A percentile compares a stretch with the other conserved stretches of the same genome.
phyloP scores from a whole-genome alignment of 305 asterid species.

The Plantago lanceolata region DNA sequence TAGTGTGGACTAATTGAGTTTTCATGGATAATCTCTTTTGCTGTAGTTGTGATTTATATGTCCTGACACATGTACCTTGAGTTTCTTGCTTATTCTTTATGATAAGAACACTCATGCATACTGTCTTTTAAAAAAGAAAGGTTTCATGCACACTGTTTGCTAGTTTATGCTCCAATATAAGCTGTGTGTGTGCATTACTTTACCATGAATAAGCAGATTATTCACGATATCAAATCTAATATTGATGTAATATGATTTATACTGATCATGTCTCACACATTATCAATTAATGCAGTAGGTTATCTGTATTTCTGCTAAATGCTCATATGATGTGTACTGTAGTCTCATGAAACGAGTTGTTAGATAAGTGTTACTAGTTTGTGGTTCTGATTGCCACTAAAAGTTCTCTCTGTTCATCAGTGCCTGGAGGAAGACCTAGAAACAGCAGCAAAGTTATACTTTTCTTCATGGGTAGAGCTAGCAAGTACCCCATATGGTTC shows the following conservation, averaged over 20 bases:
- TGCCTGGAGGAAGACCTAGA: constrained; percentile 77
- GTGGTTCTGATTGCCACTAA: constrained; percentile 12
- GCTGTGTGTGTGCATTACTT: background rate
- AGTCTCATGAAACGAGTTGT: background rate
- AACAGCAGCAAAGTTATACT: constrained; percentile 69
- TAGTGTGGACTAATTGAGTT: background rate
- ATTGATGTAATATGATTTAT: background rate
- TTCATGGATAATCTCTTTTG: background rate
- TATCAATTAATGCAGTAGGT: background rate
- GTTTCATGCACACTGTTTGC: background rate
- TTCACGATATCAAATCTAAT: background rate
- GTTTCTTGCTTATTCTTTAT: background rate
- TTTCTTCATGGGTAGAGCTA: constrained; percentile 84
- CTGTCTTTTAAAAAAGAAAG: no score
- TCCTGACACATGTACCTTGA: background rate
- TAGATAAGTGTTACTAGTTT: no score
- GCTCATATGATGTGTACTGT: background rate
- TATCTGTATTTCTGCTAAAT: no score
- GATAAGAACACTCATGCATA: no score
- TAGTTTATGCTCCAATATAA: background rate
- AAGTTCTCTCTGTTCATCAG: constrained; percentile 39
- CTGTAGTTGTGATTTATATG: background rate
- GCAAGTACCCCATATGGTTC: constrained; percentile 95
- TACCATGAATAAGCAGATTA: background rate
- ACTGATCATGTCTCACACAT: background rate